Conservation (phyloP, 2,329 filamentous ascomycete species). For the Colletotrichum salicis region DNA sequence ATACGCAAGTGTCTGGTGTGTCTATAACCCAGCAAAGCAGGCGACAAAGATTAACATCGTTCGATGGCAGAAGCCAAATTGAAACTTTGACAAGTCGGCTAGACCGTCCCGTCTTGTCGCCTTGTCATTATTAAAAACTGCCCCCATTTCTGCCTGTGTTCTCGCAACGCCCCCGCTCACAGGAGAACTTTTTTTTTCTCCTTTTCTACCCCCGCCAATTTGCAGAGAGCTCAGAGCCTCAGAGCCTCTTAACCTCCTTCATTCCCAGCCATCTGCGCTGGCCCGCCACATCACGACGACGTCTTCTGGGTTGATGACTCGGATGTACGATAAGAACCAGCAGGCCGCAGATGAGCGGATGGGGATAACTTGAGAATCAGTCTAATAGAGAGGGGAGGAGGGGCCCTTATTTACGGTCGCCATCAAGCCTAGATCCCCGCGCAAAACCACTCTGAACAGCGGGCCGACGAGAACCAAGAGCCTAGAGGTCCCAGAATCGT, state of each 20-base stretch:
- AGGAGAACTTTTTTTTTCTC: not conserved
- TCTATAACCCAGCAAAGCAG: not conserved
- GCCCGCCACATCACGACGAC: not conserved
- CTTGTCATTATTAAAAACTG: slow-evolving; percentile 8
- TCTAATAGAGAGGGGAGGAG: not conserved
- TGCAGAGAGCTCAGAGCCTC: not conserved
- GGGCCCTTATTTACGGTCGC: not conserved
- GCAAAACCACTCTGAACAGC: not conserved
- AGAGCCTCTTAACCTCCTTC: not conserved
- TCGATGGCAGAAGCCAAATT: not conserved
- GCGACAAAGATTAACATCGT: slow-evolving; percentile 4
- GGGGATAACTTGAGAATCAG: not conserved
- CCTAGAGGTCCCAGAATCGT: not conserved
- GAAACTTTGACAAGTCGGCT: not conserved
- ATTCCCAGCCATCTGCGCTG: not conserved
- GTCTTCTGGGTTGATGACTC: not conserved
- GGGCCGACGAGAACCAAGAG: not conserved
- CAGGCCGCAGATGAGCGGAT: not conserved
- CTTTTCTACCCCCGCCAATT: not conserved
- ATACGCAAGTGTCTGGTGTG: not conserved
- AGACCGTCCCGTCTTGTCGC: not conserved
- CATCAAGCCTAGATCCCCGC: not conserved
- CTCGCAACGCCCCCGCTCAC: not conserved
- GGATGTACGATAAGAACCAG: not conserved
- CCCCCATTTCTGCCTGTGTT: not conserved